Conservation (phyloP, 2,329 filamentous ascomycete genomes). For the Chrysosporium keratinophilum region DNA sequence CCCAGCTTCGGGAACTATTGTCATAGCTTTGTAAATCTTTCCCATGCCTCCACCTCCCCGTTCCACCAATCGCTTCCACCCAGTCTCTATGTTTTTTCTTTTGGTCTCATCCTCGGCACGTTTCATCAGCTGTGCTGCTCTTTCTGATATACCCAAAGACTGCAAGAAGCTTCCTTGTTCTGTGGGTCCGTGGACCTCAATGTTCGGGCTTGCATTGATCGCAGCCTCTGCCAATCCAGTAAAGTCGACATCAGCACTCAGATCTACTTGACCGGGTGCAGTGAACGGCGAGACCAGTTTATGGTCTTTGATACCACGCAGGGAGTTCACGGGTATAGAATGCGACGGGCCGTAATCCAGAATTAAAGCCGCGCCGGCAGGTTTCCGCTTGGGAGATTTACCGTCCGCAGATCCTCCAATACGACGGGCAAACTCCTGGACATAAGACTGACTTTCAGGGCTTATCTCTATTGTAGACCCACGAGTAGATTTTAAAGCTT, state of each 20-base stretch:
- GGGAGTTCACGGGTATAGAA: constrained; percentile 74
- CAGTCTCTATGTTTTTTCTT: constrained; percentile 54
- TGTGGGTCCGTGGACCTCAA: constrained; percentile 88
- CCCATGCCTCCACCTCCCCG: constrained; percentile 79
- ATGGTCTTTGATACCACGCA: constrained; percentile 79
- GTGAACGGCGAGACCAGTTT: constrained; percentile 66
- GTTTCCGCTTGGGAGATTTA: constrained; percentile 30
- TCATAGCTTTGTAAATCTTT: constrained; percentile 84
- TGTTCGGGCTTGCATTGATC: constrained; percentile 59
- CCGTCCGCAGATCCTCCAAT: constrained; percentile 57
- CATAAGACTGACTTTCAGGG: constrained; percentile 73
- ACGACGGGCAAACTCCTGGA: constrained; percentile 67
- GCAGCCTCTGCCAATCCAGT: constrained; percentile 73
- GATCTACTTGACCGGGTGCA: constrained; percentile 70
- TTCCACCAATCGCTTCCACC: constrained; percentile 78
- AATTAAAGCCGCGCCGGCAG: constrained; percentile 82
- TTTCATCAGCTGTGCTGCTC: constrained; percentile 57
- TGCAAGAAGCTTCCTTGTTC: constrained; percentile 72
- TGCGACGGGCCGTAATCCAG: constrained; percentile 81
- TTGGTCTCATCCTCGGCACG: constrained; percentile 41
- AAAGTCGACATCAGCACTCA: constrained; percentile 92
- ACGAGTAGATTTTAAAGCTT: constrained; percentile 55
- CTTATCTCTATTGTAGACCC: constrained; percentile 78
- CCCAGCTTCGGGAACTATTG: constrained; percentile 72
- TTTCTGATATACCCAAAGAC: constrained; percentile 70